Evolutionary conservation across 495 filamentous ascomycete species (phyloP).

Genomic region (Neurospora tetrasperma): DNA sequence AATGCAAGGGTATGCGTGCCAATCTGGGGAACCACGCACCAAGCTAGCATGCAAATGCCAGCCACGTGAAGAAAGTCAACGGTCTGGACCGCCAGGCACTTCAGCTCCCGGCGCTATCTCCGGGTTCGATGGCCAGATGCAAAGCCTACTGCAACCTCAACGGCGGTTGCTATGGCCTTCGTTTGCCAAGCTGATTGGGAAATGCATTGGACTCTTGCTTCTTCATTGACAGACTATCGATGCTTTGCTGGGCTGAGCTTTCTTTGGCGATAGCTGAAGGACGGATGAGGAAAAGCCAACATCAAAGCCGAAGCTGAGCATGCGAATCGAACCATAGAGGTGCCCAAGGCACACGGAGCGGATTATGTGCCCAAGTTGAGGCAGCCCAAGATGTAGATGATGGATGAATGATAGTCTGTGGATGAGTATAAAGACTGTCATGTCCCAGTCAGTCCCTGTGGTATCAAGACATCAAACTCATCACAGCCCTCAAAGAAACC

Average conservation of each 20-base stretch:
- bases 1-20: background rate
- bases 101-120: background rate
- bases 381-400: background rate
- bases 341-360: background rate
- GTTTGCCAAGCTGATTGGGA: background rate
- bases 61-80: background rate
- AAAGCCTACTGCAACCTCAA: background rate
- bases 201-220: background rate
- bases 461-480: background rate
- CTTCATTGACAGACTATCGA: background rate
- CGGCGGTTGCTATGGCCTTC: background rate
- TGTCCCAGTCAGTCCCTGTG: background rate
- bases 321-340: background rate
- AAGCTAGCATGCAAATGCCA: background rate
- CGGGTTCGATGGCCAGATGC: background rate
- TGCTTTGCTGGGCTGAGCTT: background rate
- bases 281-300: background rate
- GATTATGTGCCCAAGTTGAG: background rate
- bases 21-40: background rate
- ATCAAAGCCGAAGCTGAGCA: background rate
- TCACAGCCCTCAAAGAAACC: background rate
- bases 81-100: background rate
- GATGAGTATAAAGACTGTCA: background rate
- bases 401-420: background rate
- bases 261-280: background rate